Conservation (phyloP, 2,329 filamentous ascomycete genomes). For the Calonectria honghensis region DNA sequence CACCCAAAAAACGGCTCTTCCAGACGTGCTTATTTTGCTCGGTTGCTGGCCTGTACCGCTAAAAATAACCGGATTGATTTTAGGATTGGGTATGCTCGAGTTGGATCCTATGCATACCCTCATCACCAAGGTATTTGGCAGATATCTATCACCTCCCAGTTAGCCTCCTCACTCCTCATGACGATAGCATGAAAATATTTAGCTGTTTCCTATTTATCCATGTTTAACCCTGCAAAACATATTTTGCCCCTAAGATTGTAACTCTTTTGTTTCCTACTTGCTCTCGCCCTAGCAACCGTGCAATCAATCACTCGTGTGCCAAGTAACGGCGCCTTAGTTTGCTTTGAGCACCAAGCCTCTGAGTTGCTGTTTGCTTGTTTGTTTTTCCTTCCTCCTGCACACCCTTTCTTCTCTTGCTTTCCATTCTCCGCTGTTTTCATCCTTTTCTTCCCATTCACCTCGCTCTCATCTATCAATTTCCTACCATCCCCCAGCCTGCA, state of each 20-base stretch:
- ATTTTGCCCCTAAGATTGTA: neutral
- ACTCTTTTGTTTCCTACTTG: neutral
- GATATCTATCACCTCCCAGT: neutral
- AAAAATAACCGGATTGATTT: neutral
- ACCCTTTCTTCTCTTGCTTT: neutral
- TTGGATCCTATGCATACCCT: neutral
- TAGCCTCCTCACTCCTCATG: neutral
- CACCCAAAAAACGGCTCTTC: neutral
- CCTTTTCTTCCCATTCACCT: neutral
- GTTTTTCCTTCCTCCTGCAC: too few relatives aligned
- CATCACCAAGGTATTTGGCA: neutral
- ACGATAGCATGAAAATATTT: neutral
- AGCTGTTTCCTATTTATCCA: neutral
- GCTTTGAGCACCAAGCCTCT: neutral
- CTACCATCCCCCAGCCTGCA: neutral
- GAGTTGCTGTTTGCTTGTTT: neutral
- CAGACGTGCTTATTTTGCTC: neutral
- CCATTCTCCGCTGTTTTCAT: neutral
- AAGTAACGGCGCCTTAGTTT: neutral
- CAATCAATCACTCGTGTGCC: conserved; percentile 25
- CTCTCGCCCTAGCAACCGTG: neutral
- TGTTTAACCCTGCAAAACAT: neutral
- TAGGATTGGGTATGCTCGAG: neutral
- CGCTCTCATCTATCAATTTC: neutral
- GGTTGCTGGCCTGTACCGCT: neutral